These are phyloP conservation scores for Botrytis sinoallii DNA, from an alignment of 2,329 filamentous ascomycete genomes.

Conservation along the genomic window DNA sequence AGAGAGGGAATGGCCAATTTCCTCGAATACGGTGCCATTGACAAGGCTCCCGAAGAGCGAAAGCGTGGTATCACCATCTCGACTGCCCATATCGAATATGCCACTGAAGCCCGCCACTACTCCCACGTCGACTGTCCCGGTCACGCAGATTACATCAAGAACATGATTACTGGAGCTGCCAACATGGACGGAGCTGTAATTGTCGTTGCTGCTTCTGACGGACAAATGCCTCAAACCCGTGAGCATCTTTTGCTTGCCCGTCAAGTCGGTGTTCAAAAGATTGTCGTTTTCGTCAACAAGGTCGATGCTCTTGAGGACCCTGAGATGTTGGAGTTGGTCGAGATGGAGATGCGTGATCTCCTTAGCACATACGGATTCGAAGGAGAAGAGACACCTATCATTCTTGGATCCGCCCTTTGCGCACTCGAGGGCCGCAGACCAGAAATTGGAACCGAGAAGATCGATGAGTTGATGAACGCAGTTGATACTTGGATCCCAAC, in stretches of 20 bases:
- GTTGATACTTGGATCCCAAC: slow-evolving; percentile 97
- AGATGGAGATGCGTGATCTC: slow-evolving; percentile 99
- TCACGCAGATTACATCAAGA: slow-evolving; percentile 99
- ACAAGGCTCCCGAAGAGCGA: slow-evolving; percentile 98
- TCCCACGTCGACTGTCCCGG: slow-evolving; percentile 99
- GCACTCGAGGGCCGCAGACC: slow-evolving; percentile 82
- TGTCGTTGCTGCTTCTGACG: slow-evolving; percentile 95
- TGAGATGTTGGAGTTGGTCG: slow-evolving; percentile 99
- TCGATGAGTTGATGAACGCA: slow-evolving; percentile 84
- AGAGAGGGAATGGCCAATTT: slow-evolving; percentile 92
- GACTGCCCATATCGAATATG: slow-evolving; percentile 97
- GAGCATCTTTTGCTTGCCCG: slow-evolving; percentile 97
- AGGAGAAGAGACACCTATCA: slow-evolving; percentile 94
- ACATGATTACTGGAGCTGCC: slow-evolving; percentile 99
- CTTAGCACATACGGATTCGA: slow-evolving; percentile 92
- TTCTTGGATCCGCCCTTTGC: slow-evolving; percentile 95
- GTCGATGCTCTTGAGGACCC: slow-evolving; percentile 95
- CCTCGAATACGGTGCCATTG: slow-evolving; percentile 96
- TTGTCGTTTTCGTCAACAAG: slow-evolving; percentile 99
- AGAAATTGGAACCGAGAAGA: slow-evolving; percentile 83
- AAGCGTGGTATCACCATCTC: slow-evolving; percentile 99
- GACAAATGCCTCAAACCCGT: slow-evolving; percentile 99
- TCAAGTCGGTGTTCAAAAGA: slow-evolving; percentile 96
- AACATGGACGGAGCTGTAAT: slow-evolving; percentile 99
- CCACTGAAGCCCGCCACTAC: slow-evolving; percentile 92